A percentile compares a stretch with the other conserved stretches of the same genome.
Conservation (phyloP, 1,284 basidiomycete genomes). For the Naganishia sp. region DNA sequence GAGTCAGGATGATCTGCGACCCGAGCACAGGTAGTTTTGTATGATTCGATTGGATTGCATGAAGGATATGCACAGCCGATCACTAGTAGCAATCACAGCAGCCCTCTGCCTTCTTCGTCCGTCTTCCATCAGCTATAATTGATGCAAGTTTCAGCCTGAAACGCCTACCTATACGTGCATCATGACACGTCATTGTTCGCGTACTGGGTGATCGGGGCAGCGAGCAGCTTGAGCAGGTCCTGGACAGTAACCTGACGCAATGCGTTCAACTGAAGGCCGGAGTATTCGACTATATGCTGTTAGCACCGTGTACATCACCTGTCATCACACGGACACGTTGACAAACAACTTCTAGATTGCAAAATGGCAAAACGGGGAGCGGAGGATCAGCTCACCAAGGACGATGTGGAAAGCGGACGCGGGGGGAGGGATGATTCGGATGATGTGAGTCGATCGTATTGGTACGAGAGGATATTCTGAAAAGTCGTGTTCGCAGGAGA, state of each 20-base stretch:
- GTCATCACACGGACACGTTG: background rate
- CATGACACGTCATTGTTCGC: background rate
- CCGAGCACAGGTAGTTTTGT: background rate
- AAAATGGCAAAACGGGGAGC: slow-evolving; percentile 67
- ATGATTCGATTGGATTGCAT: background rate
- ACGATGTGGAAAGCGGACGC: slow-evolving; percentile 51
- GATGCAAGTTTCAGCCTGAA: slow-evolving; percentile 14
- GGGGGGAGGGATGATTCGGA: slow-evolving; percentile 56
- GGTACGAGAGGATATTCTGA: background rate
- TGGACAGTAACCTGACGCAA: too few species aligned
- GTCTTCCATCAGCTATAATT: background rate
- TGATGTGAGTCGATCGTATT: background rate
- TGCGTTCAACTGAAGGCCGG: background rate
- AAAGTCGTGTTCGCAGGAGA: slow-evolving; percentile 45
- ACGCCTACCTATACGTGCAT: background rate
- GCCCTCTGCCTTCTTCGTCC: too few species aligned
- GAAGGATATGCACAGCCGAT: too few species aligned
- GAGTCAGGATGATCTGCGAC: background rate
- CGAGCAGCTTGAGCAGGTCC: too few species aligned
- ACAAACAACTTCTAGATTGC: too few species aligned
- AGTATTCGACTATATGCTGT: background rate
- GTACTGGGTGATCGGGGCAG: too few species aligned
- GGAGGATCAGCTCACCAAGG: slow-evolving; percentile 69
- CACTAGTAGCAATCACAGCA: background rate
- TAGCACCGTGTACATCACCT: background rate